phyloP scores from a whole-genome alignment of 176 grass and related monocot species.

The Hyparrhenia diplandra region DNA sequence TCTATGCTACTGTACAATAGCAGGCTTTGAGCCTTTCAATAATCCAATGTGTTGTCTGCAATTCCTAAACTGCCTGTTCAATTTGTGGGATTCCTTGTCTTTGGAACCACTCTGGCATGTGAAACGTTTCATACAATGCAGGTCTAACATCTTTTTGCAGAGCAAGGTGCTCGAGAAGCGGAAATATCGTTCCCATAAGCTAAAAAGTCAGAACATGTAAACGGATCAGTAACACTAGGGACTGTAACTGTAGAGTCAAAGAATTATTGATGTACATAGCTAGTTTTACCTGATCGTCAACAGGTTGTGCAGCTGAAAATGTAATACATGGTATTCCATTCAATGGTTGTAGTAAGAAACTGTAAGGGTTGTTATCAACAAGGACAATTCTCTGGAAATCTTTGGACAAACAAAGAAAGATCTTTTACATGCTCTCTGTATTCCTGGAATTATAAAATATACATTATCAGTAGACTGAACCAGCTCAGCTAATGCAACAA shows the following conservation, averaged over 20 bases:
- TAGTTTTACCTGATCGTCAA: conserved; percentile 68
- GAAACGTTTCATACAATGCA: conserved; percentile 67
- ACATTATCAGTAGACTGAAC: conserved; percentile 25
- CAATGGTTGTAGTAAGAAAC: conserved; percentile 83
- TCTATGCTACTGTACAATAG: conserved; percentile 32
- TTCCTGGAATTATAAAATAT: conserved; percentile 49
- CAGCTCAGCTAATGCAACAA: neutral
- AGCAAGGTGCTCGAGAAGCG: conserved; percentile 82
- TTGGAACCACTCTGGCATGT: conserved; percentile 94
- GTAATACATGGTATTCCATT: conserved; percentile 93
- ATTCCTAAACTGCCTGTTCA: conserved; percentile 24
- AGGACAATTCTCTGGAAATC: conserved; percentile 72
- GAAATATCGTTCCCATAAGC: conserved; percentile 76
- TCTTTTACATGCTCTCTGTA: conserved; percentile 92
- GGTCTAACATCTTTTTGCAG: conserved; percentile 74
- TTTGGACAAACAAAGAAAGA: conserved; percentile 75
- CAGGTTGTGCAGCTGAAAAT: conserved; percentile 74
- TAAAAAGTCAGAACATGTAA: conserved; percentile 35
- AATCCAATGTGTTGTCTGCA: conserved; percentile 2
- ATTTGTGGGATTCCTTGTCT: conserved; percentile 62
- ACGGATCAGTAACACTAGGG: conserved; percentile 5
- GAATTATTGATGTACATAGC: neutral
- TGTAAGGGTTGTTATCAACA: conserved; percentile 97
- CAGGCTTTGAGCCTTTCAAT: conserved; percentile 3
- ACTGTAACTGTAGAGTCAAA: neutral